Evolutionary conservation across 1,284 basidiomycete species (phyloP).

Genomic region (Ceratobasidium sp.): DNA sequence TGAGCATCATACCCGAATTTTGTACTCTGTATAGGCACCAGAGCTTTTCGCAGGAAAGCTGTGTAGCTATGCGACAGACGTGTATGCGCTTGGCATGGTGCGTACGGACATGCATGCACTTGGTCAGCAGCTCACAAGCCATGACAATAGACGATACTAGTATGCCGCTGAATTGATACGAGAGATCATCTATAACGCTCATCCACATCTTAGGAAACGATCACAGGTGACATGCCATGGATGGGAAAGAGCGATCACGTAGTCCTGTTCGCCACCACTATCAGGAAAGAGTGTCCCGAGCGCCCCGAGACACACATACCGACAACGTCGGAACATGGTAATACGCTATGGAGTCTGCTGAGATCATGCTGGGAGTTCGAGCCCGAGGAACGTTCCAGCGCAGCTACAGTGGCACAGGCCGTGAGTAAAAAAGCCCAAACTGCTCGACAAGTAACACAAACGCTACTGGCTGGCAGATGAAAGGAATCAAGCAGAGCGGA

Average conservation of each 20-base stretch:
- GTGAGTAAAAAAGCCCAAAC: no score
- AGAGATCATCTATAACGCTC: no score
- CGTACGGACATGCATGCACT: background rate
- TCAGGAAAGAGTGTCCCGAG: background rate
- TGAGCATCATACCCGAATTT: no score
- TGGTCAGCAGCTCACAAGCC: background rate
- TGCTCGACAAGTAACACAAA: no score
- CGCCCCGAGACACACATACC: conserved; percentile 20
- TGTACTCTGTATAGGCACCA: background rate
- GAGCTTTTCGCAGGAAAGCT: background rate
- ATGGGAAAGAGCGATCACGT: conserved; percentile 7
- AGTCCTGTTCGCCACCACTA: background rate
- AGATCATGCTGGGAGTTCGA: no score
- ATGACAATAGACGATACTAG: background rate
- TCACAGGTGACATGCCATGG: conserved; percentile 21
- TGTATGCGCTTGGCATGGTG: conserved; percentile 2
- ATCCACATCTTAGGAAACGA: background rate
- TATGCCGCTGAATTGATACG: background rate
- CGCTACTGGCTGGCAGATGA: no score
- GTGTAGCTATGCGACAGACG: background rate
- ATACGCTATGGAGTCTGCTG: no score
- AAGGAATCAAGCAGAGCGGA: no score
- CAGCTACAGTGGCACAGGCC: no score
- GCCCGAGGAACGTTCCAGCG: no score
- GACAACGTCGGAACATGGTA: no score